phyloP scores from a whole-genome alignment of 139 green algal species.

The Edaphochlamys debaryana region DNA sequence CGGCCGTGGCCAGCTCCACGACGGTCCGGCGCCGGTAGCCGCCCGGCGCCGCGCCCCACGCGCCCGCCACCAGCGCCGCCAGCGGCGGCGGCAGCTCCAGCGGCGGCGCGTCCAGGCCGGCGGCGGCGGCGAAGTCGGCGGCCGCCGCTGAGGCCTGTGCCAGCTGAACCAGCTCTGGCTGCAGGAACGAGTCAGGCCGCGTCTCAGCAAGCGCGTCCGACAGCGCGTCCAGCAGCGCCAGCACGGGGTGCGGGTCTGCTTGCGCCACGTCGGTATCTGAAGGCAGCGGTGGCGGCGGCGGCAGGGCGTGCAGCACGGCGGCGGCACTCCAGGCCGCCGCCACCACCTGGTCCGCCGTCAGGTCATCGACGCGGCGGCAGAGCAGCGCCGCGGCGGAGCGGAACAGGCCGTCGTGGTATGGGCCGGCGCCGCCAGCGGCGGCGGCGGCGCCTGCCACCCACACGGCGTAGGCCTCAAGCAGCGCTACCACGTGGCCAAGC shows the following conservation, averaged over 20 bases:
- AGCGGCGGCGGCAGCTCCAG: neutral
- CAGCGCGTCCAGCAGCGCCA: conserved; percentile 7
- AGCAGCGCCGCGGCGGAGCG: neutral
- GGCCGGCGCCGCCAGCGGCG: neutral
- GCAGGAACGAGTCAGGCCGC: conserved; percentile 44
- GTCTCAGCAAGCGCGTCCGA: neutral
- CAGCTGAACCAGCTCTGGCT: conserved; percentile 61
- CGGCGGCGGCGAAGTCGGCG: conserved; percentile 5
- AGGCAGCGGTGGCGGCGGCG: neutral
- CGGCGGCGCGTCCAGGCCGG: neutral
- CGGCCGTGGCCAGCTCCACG: conserved; percentile 24
- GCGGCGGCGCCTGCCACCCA: neutral
- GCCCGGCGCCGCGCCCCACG: conserved; percentile 45
- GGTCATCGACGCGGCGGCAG: neutral
- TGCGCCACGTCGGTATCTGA: neutral
- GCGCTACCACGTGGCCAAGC: neutral
- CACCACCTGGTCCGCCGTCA: conserved; percentile 20
- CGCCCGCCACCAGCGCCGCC: neutral
- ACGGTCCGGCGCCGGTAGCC: conserved; percentile 55
- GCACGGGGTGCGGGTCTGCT: neutral
- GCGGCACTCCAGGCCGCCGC: conserved; percentile 15
- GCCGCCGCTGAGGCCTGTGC: conserved; percentile 41
- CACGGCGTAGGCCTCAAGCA: conserved; percentile 8
- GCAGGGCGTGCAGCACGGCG: conserved; percentile 3
- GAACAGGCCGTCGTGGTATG: conserved; percentile 27